These are phyloP conservation scores for Lentinula aciculospora DNA, from an alignment of 768 basidiomycete genomes.

Conservation along the genomic window DNA sequence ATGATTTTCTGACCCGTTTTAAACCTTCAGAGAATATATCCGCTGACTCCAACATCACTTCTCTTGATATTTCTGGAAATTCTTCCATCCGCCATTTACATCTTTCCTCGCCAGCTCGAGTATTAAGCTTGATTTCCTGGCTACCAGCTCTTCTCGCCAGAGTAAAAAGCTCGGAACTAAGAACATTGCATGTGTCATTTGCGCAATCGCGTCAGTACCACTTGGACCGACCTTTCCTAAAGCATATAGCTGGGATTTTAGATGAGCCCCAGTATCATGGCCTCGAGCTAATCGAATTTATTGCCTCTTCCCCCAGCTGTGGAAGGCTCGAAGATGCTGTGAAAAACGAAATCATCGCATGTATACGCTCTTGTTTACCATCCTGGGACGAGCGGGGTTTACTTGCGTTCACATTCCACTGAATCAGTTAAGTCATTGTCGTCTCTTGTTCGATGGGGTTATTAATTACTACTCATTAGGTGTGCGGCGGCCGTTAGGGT, in stretches of 20 bases:
- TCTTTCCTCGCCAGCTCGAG: conserved; percentile 21
- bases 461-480: no score
- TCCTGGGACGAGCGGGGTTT: conserved; percentile 3
- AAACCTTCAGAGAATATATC: conserved; percentile 7
- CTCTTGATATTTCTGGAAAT: conserved; percentile 18
- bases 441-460: no score
- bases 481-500: no score
- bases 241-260: conserved; percentile 16
- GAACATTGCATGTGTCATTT: conserved; percentile 20
- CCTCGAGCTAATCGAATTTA: conserved; percentile 21
- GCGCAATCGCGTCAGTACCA: conserved; percentile 25
- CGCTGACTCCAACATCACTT: conserved; percentile 9
- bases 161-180: conserved; percentile 12
- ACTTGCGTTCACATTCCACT: background rate
- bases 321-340: background rate
- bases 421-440: background rate
- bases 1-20: background rate
- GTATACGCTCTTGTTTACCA: background rate
- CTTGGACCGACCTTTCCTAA: conserved; percentile 22
- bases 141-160: conserved; percentile 17
- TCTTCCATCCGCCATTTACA: conserved; percentile 18
- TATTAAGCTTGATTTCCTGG: conserved; percentile 24
- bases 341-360: conserved; percentile 8
- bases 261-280: conserved; percentile 15
- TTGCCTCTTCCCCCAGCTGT: conserved; percentile 9